phyloP scores from a whole-genome alignment of 768 basidiomycete genomes.

The Russula dissimulans region DNA sequence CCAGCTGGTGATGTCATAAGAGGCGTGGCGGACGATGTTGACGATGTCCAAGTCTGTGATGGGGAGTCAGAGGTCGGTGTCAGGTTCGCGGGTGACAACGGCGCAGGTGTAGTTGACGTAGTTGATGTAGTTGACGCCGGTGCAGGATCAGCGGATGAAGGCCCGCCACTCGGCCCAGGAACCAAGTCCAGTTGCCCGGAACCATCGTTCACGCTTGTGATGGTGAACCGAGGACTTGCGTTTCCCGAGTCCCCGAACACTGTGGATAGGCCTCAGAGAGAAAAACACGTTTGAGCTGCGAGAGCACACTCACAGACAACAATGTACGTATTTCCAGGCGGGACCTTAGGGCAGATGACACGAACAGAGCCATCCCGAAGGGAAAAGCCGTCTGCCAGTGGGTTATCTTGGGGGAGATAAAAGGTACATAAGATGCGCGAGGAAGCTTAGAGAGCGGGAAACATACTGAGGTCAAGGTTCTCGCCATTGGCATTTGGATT shows the following conservation, averaged over 20 bases:
- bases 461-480: constrained; percentile 45
- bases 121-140: background rate
- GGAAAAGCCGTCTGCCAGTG: constrained; percentile 35
- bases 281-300: background rate
- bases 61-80: background rate
- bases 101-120: background rate
- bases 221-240: constrained; percentile 12
- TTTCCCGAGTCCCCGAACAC: constrained; percentile 16
- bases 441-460: too few species aligned
- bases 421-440: background rate
- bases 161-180: too few species aligned
- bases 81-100: background rate
- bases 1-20: background rate
- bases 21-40: background rate
- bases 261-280: background rate
- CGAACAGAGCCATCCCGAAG: constrained; percentile 31
- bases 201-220: background rate
- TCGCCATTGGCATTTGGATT: constrained; percentile 24
- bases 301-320: constrained; percentile 33
- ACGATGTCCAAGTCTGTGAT: background rate
- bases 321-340: constrained; percentile 34
- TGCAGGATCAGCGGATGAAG: background rate
- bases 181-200: background rate
- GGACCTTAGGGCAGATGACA: constrained; percentile 33
- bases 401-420: constrained; percentile 28